phyloP scores from a whole-genome alignment of 768 basidiomycete genomes.

The Cystobasidiopsis lactophilus region DNA sequence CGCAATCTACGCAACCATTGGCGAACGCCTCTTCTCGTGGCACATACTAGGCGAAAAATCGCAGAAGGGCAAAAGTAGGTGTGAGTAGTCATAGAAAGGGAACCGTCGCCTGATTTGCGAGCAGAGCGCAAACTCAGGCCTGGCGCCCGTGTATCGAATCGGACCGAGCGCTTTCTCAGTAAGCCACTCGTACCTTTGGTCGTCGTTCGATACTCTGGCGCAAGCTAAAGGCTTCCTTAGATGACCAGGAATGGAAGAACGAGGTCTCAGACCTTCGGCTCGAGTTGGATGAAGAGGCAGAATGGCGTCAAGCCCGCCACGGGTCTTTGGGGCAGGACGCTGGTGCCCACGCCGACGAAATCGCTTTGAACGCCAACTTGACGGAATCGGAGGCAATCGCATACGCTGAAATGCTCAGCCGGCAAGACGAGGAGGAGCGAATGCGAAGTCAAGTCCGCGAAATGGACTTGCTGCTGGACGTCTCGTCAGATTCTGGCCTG shows the following conservation, averaged over 20 bases:
- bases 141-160: conserved; percentile 1
- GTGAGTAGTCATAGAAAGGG: no score
- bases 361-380: background rate
- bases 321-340: conserved; percentile 3
- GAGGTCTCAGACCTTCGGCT: conserved; percentile 3
- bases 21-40: conserved; percentile 5
- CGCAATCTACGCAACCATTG: conserved; percentile 8
- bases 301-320: background rate
- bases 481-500: no score
- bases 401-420: conserved; percentile 10
- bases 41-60: background rate
- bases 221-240: background rate
- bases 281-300: conserved; percentile 4
- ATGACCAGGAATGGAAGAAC: background rate
- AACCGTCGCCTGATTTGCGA: background rate
- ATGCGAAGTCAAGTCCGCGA: background rate
- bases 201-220: background rate
- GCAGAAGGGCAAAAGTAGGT: conserved; percentile 3
- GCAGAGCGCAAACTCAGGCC: background rate
- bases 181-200: background rate
- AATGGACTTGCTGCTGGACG: background rate
- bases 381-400: background rate
- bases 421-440: conserved; percentile 7
- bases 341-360: no score
- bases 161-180: conserved; percentile 5